phyloP scores from a whole-genome alignment of 1,284 basidiomycete genomes.

The Apiotrichum montevideense region DNA sequence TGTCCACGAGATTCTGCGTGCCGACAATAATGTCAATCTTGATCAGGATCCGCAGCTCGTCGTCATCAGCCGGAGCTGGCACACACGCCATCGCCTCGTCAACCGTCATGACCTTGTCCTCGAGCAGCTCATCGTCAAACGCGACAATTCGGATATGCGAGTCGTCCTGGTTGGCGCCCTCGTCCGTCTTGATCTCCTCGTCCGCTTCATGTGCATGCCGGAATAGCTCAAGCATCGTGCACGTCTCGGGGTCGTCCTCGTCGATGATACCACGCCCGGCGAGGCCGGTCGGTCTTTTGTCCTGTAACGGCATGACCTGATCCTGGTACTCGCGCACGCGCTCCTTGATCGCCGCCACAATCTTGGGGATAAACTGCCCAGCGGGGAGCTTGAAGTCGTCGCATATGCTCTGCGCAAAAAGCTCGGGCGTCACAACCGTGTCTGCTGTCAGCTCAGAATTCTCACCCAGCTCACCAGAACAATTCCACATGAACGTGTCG shows the following conservation, averaged over 20 bases:
- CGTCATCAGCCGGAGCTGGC: slow-evolving; percentile 47
- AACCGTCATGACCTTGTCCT: slow-evolving; percentile 39
- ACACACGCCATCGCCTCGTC: slow-evolving; percentile 40
- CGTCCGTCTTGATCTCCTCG: slow-evolving; percentile 31
- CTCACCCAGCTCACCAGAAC: slow-evolving; percentile 60
- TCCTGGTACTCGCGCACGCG: slow-evolving; percentile 61
- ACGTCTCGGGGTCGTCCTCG: slow-evolving; percentile 21
- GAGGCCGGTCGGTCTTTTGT: not conserved
- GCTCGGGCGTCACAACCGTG: slow-evolving; percentile 76
- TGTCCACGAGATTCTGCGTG: slow-evolving; percentile 87
- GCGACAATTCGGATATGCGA: slow-evolving; percentile 22
- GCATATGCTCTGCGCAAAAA: slow-evolving; percentile 81
- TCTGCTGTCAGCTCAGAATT: slow-evolving; percentile 52
- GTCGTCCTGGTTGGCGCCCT: slow-evolving; percentile 23
- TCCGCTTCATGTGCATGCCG: slow-evolving; percentile 20
- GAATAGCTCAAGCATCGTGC: slow-evolving; percentile 28
- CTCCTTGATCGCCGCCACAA: slow-evolving; percentile 78
- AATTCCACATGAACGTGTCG: slow-evolving; percentile 96
- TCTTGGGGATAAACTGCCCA: slow-evolving; percentile 61
- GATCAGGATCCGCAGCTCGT: slow-evolving; percentile 85
- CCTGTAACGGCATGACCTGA: slow-evolving; percentile 34
- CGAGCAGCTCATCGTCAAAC: slow-evolving; percentile 23
- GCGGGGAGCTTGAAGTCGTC: slow-evolving; percentile 81
- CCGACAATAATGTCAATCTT: slow-evolving; percentile 96
- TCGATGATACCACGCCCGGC: slow-evolving; percentile 26